Conservation (phyloP, 2,329 filamentous ascomycete genomes). For the Dactylellina drechsleri region DNA sequence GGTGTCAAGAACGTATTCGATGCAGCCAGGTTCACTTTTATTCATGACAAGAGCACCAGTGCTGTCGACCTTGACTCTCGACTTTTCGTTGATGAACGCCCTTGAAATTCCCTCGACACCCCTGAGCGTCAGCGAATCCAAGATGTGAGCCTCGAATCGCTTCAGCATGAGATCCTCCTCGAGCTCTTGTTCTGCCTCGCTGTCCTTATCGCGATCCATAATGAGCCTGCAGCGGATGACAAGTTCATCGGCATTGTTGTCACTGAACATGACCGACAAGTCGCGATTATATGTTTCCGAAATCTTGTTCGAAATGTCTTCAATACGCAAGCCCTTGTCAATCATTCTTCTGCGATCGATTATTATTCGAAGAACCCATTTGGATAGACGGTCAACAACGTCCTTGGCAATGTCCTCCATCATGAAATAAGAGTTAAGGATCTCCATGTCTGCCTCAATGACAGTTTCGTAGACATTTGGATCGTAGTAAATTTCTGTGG, state of each 20-base stretch:
- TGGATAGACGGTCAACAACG: slow-evolving; percentile 75
- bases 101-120: slow-evolving; percentile 88
- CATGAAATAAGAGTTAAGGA: slow-evolving; percentile 96
- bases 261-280: slow-evolving; percentile 92
- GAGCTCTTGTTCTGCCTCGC: slow-evolving; percentile 76
- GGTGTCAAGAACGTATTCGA: slow-evolving; percentile 96
- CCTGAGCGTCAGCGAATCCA: slow-evolving; percentile 89
- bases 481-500: slow-evolving; percentile 97
- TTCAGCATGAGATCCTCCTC: slow-evolving; percentile 94
- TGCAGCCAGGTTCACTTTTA: slow-evolving; percentile 78
- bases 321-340: slow-evolving; percentile 90
- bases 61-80: slow-evolving; percentile 72
- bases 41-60: slow-evolving; percentile 79
- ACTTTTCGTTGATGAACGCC: slow-evolving; percentile 89
- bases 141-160: slow-evolving; percentile 86
- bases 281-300: slow-evolving; percentile 87
- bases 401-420: slow-evolving; percentile 79
- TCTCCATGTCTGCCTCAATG: slow-evolving; percentile 87
- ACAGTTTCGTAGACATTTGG: slow-evolving; percentile 86
- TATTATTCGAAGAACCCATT: slow-evolving; percentile 93
- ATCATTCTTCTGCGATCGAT: slow-evolving; percentile 93
- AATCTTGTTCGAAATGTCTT: slow-evolving; percentile 88
- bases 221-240: slow-evolving; percentile 92
- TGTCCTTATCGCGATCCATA: slow-evolving; percentile 70
- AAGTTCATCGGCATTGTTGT: slow-evolving; percentile 96